Evolutionary conservation across 2,329 filamentous ascomycete genomes (phyloP).

Genomic region (Scedosporium minutisporum): DNA sequence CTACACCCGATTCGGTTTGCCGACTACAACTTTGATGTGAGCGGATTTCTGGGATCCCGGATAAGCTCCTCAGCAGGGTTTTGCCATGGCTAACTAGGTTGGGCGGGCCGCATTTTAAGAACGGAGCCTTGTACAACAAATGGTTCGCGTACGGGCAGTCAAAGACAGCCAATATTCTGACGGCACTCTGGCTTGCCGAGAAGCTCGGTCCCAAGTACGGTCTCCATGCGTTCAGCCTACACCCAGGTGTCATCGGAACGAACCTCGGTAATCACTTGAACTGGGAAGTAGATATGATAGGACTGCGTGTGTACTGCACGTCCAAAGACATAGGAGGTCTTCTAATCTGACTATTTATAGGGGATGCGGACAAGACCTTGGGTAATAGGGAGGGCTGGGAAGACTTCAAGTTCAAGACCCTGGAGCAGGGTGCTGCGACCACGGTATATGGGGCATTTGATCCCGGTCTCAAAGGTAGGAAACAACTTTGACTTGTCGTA

Average conservation of each 20-base stretch:
- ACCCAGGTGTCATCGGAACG: constrained; percentile 21
- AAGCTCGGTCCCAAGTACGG: constrained; percentile 18
- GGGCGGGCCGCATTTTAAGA: not conserved
- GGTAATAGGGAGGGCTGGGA: constrained; percentile 3
- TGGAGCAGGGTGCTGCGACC: constrained; percentile 18
- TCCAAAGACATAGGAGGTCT: too few species aligned
- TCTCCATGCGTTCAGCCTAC: constrained; percentile 22
- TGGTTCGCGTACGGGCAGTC: constrained; percentile 27
- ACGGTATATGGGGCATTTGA: constrained; percentile 18
- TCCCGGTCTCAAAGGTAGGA: not conserved
- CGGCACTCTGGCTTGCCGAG: constrained; percentile 20
- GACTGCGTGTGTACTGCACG: constrained; percentile 7
- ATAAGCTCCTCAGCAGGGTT: too few species aligned
- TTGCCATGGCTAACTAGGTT: too few species aligned
- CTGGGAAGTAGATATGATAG: constrained; percentile 9
- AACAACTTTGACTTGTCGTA: too few species aligned
- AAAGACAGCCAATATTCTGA: constrained; percentile 28
- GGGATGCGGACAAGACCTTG: not conserved
- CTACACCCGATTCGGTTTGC: constrained; percentile 30
- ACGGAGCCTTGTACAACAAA: constrained; percentile 2
- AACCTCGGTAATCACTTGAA: constrained; percentile 2
- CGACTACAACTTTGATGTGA: constrained; percentile 32
- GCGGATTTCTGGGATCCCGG: not conserved
- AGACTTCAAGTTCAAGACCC: constrained; percentile 12
- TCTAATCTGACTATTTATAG: not conserved